phyloP scores from a whole-genome alignment of 148 eudicot genomes.

The Pharnaceum exiguum region DNA sequence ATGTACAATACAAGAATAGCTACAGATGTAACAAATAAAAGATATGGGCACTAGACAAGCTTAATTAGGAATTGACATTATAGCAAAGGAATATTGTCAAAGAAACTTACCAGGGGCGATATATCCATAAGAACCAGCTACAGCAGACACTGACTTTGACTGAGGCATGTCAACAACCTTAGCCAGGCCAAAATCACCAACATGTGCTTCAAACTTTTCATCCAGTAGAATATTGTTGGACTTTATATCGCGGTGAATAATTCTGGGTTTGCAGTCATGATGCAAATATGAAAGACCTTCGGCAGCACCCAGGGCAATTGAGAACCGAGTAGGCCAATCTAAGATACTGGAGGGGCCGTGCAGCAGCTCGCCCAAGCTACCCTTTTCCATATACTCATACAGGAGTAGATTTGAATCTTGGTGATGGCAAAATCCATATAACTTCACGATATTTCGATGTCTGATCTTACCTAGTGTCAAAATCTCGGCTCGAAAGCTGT shows the following conservation, averaged over 20 bases:
- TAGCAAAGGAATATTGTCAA: background rate
- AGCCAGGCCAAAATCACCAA: constrained; percentile 97
- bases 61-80: too few species aligned
- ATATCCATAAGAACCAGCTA: constrained; percentile 98
- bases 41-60: too few species aligned
- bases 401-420: constrained; percentile 85
- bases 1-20: too few species aligned
- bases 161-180: constrained; percentile 98
- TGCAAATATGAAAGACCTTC: constrained; percentile 91
- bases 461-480: constrained; percentile 86
- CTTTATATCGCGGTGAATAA: constrained; percentile 92
- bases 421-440: constrained; percentile 87
- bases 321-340: constrained; percentile 82
- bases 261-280: constrained; percentile 94
- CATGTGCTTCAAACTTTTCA: constrained; percentile 93
- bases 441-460: constrained; percentile 91
- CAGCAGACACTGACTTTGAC: constrained; percentile 87
- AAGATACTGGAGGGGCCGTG: constrained; percentile 54
- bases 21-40: too few species aligned
- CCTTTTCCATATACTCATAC: constrained; percentile 88
- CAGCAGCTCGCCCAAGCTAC: constrained; percentile 91
- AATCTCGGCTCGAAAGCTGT: constrained; percentile 90
- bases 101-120: constrained; percentile 84
- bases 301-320: constrained; percentile 87
- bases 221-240: constrained; percentile 89